These are phyloP conservation scores for Xylaria scruposa DNA, from an alignment of 495 filamentous ascomycete genomes.

Conservation along the genomic window DNA sequence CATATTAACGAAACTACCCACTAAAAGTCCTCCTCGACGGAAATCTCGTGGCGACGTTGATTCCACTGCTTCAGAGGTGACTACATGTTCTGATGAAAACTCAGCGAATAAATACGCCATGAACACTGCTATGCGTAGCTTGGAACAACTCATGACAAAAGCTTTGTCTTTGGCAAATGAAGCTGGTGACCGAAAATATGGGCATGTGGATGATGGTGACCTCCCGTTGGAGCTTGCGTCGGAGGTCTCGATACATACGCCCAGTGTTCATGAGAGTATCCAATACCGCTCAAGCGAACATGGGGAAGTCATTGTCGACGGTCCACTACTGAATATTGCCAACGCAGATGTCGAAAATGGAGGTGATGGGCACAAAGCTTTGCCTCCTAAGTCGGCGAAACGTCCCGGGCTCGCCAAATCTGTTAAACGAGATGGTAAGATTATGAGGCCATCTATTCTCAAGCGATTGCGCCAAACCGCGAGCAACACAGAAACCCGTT, in stretches of 20 bases:
- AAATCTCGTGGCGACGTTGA: slow-evolving; percentile 33
- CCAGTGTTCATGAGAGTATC: slow-evolving; percentile 29
- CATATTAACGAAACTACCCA: slow-evolving; percentile 39
- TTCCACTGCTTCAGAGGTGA: slow-evolving; percentile 31
- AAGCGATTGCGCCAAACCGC: slow-evolving; percentile 15
- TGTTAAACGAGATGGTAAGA: slow-evolving; percentile 18
- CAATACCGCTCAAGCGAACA: slow-evolving; percentile 30
- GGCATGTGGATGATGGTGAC: slow-evolving; percentile 29
- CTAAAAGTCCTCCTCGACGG: slow-evolving; percentile 35
- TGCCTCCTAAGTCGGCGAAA: slow-evolving; percentile 29
- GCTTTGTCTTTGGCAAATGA: slow-evolving; percentile 52
- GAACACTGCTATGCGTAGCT: slow-evolving; percentile 47
- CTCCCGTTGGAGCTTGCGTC: slow-evolving; percentile 25
- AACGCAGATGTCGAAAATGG: slow-evolving; percentile 6
- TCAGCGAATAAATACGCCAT: slow-evolving; percentile 29
- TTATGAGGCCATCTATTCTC: not conserved
- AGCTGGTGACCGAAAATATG: slow-evolving; percentile 36
- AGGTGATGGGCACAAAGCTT: slow-evolving; percentile 1
- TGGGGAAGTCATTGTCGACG: not conserved
- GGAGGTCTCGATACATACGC: slow-evolving; percentile 25
- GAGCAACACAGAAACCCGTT: slow-evolving; percentile 20
- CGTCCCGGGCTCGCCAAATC: slow-evolving; percentile 32
- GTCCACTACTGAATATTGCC: slow-evolving; percentile 13
- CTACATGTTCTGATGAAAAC: slow-evolving; percentile 34
- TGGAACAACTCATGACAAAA: slow-evolving; percentile 56